phyloP scores from a whole-genome alignment of 2,329 filamentous ascomycete species.

The Scopulariopsis brevicaulis region DNA sequence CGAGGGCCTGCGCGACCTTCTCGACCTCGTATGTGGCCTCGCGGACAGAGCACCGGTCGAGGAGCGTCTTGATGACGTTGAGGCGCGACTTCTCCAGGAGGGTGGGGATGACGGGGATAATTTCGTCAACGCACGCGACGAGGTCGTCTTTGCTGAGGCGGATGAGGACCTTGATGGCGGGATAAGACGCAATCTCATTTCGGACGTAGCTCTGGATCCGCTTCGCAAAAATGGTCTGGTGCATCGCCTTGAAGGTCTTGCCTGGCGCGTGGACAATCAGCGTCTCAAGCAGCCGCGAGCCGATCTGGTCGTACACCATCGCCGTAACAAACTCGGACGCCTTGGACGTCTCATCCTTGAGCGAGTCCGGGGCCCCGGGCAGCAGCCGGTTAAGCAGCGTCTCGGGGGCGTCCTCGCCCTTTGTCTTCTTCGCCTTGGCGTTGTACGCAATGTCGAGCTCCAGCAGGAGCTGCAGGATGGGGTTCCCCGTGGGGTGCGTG shows the following conservation, averaged over 20 bases:
- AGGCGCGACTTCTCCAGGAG: constrained; percentile 67
- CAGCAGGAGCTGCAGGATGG: constrained; percentile 80
- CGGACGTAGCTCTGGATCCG: constrained; percentile 71
- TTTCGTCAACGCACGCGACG: constrained; percentile 56
- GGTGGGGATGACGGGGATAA: constrained; percentile 60
- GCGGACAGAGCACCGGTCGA: constrained; percentile 71
- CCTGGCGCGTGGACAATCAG: constrained; percentile 72
- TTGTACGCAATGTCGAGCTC: constrained; percentile 74
- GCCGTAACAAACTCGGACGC: constrained; percentile 71
- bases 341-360: constrained; percentile 61
- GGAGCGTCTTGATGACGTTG: constrained; percentile 67
- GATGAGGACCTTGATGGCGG: constrained; percentile 72
- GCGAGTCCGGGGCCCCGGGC: constrained; percentile 60
- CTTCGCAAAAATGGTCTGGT: constrained; percentile 67
- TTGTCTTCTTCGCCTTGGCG: constrained; percentile 52
- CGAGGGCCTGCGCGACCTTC: constrained; percentile 33
- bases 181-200: constrained; percentile 84
- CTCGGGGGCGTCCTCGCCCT: constrained; percentile 25
- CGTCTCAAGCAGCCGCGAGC: constrained; percentile 80
- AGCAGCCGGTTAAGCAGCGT: constrained; percentile 67
- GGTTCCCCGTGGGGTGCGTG: constrained; percentile 83
- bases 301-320: constrained; percentile 81
- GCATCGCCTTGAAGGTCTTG: constrained; percentile 83
- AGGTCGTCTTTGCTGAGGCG: constrained; percentile 82
- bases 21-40: constrained; percentile 41